Evolutionary conservation across 2,329 filamentous ascomycete species (phyloP), one percentile per base, ranked within the genome.

Genomic region (Venturia oleaginea): DNA sequence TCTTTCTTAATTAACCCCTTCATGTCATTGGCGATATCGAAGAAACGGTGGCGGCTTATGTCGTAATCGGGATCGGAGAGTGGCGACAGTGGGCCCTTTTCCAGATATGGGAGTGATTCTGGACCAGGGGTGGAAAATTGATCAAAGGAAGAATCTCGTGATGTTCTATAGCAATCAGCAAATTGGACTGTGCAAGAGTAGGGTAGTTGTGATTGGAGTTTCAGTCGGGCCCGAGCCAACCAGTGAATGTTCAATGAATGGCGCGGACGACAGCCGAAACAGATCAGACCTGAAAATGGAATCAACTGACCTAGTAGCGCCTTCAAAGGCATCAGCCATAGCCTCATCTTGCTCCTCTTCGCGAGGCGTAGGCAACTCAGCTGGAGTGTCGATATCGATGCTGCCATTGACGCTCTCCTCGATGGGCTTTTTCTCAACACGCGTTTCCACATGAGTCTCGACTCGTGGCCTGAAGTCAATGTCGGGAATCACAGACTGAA

Each of bases 61-160:
- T 72, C 69, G 17, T 63, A 64, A 27, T 76, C 76, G 4, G 71
- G 73, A 38, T 79, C 76, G 17, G 78, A 78, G 2, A 79, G 67
- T 6, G 78, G 76, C 38, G 76, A 77, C 11, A 73, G 75, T 6
- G 76, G 76, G 10, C 73, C 73, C 64, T 79, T 80, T 37, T 73
- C 69, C 62, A 81, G 72, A 65, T 79, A 81, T 2, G 79, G 79
- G 5, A 82, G 70, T 17, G 70, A 71, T 48, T 76, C 75, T 4
- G 76, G 69, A 64, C 80, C 78, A 13, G 76, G 75, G 43, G 71
- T 75, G 7, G 70, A 70, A 57, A 77, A 73, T n/a, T 71, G 70
- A 24, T 75, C 73, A 11, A 68, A 64, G 54, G 72, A 72, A 3
- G 67, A 65, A 30, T 63, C 51, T 61, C 59, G 54, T 32, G 62